These are phyloP conservation scores for Elsinoe batatas DNA, from an alignment of 2,329 filamentous ascomycete genomes.

Conservation along the genomic window DNA sequence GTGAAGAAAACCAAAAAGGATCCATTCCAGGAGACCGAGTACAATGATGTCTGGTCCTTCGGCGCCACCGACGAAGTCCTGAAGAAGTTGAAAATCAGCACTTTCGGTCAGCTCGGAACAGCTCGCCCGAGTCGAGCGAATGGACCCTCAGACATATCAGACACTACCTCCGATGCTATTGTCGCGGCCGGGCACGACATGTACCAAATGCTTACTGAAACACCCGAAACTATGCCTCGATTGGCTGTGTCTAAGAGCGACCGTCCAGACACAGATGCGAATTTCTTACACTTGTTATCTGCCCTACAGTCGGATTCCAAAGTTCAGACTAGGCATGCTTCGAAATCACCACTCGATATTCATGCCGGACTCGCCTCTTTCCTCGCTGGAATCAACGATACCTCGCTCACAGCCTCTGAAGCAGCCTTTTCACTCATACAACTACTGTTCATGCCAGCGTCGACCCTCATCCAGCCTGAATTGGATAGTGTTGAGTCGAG, in stretches of 20 bases:
- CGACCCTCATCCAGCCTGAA: conserved; percentile 16
- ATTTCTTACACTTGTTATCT: neutral
- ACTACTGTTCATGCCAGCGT: conserved; percentile 37
- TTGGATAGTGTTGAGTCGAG: conserved; percentile 30
- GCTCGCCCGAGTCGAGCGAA: neutral
- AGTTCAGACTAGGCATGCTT: conserved; percentile 12
- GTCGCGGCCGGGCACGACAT: conserved; percentile 24
- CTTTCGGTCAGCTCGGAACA: neutral
- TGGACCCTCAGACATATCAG: neutral
- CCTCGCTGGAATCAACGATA: conserved; percentile 36
- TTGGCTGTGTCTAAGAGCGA: conserved; percentile 44
- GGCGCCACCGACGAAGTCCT: conserved; percentile 4
- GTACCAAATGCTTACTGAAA: conserved; percentile 16
- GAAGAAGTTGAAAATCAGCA: neutral
- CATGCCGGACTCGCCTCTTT: conserved; percentile 33
- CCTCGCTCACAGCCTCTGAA: conserved; percentile 41
- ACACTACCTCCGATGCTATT: conserved; percentile 31
- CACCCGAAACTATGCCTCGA: conserved; percentile 37
- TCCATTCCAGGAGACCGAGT: conserved; percentile 10
- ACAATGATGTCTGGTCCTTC: conserved; percentile 7
- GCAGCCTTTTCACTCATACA: conserved; percentile 46
- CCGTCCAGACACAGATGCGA: conserved; percentile 42
- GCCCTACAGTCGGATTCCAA: conserved; percentile 13
- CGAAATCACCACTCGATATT: conserved; percentile 15
- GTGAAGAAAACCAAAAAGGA: conserved; percentile 12